A percentile compares a stretch with the other conserved stretches of the same genome.
Evolutionary conservation across 169 alveolate species (phyloP).

Genomic region (Plasmodium chabaudi): DNA sequence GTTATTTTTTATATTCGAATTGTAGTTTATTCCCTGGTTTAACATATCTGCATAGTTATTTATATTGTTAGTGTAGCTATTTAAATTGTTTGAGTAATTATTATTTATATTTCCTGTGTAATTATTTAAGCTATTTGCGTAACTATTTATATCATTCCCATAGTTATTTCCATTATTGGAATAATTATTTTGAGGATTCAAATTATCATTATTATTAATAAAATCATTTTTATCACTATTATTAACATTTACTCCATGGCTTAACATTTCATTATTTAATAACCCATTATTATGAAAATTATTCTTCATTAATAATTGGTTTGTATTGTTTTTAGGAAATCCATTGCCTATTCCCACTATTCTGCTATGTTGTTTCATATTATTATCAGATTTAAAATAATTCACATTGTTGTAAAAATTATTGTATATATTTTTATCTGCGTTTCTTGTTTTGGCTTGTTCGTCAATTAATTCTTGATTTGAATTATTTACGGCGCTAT

Average conservation of each 20-base stretch:
- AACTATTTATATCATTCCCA: background rate
- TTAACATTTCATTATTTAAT: slow-evolving; percentile 16
- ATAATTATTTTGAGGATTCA: slow-evolving; percentile 1
- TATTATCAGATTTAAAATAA: slow-evolving; percentile 48
- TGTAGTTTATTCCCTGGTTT: slow-evolving; percentile 14
- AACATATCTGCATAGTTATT: background rate
- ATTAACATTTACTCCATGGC: background rate
- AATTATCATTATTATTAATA: background rate
- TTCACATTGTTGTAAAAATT: slow-evolving; percentile 22
- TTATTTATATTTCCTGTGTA: background rate
- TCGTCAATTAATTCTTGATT: slow-evolving; percentile 26
- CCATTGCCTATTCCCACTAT: background rate
- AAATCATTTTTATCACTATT: slow-evolving; percentile 2
- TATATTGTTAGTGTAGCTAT: background rate
- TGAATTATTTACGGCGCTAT: background rate
- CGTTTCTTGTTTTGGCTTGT: slow-evolving; percentile 6
- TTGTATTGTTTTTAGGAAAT: slow-evolving; percentile 13
- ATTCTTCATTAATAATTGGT: slow-evolving; percentile 33
- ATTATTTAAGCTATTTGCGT: background rate
- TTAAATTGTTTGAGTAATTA: background rate
- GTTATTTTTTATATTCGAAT: slow-evolving; percentile 3
- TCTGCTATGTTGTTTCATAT: slow-evolving; percentile 14
- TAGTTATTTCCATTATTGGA: background rate
- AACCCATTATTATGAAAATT: slow-evolving; percentile 14
- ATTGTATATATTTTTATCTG: slow-evolving; percentile 30